Conservation (phyloP, 495 filamentous ascomycete genomes). For the Neurospora sp. region DNA sequence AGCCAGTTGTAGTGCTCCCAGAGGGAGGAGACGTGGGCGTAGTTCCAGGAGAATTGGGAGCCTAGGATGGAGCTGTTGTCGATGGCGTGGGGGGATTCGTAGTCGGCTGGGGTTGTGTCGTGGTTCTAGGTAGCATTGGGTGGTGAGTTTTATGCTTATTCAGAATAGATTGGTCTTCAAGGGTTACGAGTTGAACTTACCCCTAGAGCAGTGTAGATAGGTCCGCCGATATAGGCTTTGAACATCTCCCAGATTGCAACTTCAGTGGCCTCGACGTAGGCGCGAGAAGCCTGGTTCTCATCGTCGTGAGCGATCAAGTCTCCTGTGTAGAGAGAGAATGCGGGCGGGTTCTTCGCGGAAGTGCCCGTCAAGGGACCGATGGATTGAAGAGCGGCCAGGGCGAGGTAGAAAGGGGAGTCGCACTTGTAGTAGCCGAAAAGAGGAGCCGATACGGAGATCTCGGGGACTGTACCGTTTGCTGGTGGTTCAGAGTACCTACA, state of each 20-base stretch:
- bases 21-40: slow-evolving; percentile 39
- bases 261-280: slow-evolving; percentile 42
- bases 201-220: slow-evolving; percentile 40
- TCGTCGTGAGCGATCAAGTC: slow-evolving; percentile 47
- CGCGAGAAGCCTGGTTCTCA: slow-evolving; percentile 34
- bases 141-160: neutral
- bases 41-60: slow-evolving; percentile 48
- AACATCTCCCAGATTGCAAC: slow-evolving; percentile 42
- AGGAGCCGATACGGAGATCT: slow-evolving; percentile 37
- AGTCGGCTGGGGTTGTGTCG: slow-evolving; percentile 42
- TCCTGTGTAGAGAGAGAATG: slow-evolving; percentile 46
- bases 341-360: slow-evolving; percentile 28
- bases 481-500: slow-evolving; percentile 36
- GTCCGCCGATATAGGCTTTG: slow-evolving; percentile 45
- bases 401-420: slow-evolving; percentile 51
- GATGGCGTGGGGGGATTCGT: slow-evolving; percentile 41
- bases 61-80: slow-evolving; percentile 37
- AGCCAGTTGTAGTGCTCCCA: slow-evolving; percentile 47
- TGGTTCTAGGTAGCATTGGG: slow-evolving; percentile 29
- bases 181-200: neutral
- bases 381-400: slow-evolving; percentile 46
- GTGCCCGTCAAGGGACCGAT: slow-evolving; percentile 49
- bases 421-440: slow-evolving; percentile 46
- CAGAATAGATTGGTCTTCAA: neutral
- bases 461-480: slow-evolving; percentile 2